Conservation (phyloP, 768 basidiomycete species). For the Amanita thiersii region DNA sequence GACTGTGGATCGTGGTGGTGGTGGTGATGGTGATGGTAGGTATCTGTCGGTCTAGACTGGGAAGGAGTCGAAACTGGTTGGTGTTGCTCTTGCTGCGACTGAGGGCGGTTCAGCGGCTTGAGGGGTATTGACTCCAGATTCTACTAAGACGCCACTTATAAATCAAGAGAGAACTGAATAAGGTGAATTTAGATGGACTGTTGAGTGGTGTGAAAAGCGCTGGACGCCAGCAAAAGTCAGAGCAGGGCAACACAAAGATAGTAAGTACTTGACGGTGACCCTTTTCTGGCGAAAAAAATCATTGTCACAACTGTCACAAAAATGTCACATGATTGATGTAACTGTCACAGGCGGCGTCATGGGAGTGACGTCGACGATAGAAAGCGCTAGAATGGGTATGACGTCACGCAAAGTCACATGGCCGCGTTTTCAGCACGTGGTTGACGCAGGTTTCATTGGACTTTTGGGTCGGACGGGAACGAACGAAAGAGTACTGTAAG, state of each 20-base stretch:
- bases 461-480: too few species aligned
- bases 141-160: neutral
- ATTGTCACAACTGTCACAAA: too few species aligned
- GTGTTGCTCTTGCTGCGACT: too few species aligned
- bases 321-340: too few species aligned
- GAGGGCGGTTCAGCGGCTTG: slow-evolving; percentile 20
- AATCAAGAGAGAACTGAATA: neutral
- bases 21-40: neutral
- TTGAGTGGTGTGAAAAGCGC: neutral
- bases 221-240: too few species aligned
- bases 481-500: neutral
- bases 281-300: too few species aligned
- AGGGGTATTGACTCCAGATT: slow-evolving; percentile 32
- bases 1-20: neutral
- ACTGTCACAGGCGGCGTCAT: neutral
- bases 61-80: neutral
- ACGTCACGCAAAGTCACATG: neutral
- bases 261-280: too few species aligned
- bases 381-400: neutral
- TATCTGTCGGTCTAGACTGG: neutral
- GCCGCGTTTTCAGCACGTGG: neutral
- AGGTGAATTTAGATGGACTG: neutral
- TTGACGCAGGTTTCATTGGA: neutral
- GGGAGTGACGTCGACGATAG: neutral
- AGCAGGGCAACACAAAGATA: too few species aligned